Percentiles rank a stretch among this genome's conserved stretches.
Conservation (phyloP, 352 stramenopile genomes). For the Phytophthora hibernalis region DNA sequence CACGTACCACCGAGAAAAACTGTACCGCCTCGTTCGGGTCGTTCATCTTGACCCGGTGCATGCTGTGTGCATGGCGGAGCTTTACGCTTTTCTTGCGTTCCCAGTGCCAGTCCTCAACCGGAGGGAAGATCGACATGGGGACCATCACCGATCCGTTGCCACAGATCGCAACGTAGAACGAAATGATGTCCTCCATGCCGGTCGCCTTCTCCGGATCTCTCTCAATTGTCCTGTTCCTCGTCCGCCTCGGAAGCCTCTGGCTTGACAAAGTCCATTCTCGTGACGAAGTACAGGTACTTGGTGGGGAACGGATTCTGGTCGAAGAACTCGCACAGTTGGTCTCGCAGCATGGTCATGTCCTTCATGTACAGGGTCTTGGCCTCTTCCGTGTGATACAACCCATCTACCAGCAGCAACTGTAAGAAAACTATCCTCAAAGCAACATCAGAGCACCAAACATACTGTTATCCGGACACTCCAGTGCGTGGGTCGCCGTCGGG, state of each 20-base stretch:
- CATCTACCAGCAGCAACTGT: conserved; percentile 35
- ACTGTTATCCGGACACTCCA: conserved; percentile 72
- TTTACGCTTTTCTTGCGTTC: conserved; percentile 88
- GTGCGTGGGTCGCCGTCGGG: conserved; percentile 58
- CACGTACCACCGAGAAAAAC: conserved; percentile 80
- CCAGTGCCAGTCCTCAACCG: conserved; percentile 82
- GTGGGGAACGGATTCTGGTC: conserved; percentile 82
- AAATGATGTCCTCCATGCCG: conserved; percentile 71
- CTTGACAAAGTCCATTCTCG: conserved; percentile 79
- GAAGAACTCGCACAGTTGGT: conserved; percentile 82
- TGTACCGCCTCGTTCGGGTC: conserved; percentile 80
- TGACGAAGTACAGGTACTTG: conserved; percentile 90
- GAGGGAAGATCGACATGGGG: conserved; percentile 86
- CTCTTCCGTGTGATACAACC: conserved; percentile 71
- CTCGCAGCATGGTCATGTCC: conserved; percentile 71
- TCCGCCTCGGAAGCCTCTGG: conserved; percentile 55
- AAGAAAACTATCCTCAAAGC: background rate
- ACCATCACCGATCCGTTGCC: conserved; percentile 89
- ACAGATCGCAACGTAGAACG: conserved; percentile 87
- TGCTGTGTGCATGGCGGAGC: conserved; percentile 80
- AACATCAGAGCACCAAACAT: conserved; percentile 22
- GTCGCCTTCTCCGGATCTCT: conserved; percentile 22
- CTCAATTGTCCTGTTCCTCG: conserved; percentile 36
- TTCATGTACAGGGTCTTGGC: conserved; percentile 71
- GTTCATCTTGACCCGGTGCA: conserved; percentile 76